These are phyloP conservation scores for Cladochytrium replicatum DNA, from an alignment of 192 early-diverging fungal species.

Conservation along the genomic window DNA sequence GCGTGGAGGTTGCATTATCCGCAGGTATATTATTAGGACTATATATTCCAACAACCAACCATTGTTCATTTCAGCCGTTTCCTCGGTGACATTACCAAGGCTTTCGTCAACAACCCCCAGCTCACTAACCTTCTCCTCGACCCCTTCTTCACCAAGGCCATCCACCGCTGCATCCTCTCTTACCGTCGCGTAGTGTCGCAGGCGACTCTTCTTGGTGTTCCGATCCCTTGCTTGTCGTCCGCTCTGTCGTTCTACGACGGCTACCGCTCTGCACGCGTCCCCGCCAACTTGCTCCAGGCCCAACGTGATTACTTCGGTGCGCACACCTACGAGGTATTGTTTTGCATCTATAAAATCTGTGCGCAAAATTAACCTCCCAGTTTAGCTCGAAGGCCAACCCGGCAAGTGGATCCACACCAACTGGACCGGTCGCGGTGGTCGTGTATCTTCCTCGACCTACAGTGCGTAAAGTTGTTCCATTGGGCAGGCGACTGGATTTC, in stretches of 20 bases:
- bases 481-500: too few relatives aligned
- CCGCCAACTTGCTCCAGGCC: conserved; percentile 95
- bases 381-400: conserved; percentile 59
- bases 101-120: conserved; percentile 76
- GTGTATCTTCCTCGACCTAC: conserved; percentile 61
- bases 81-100: conserved; percentile 94
- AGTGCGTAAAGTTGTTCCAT: conserved; percentile 48
- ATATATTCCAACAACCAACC: too few relatives aligned
- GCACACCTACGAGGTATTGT: conserved; percentile 96
- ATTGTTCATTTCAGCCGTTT: conserved; percentile 49
- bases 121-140: conserved; percentile 90
- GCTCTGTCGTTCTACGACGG: conserved; percentile 97
- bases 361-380: too few relatives aligned
- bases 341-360: too few relatives aligned
- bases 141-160: conserved; percentile 92
- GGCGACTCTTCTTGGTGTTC: conserved; percentile 73
- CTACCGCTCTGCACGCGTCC: conserved; percentile 78
- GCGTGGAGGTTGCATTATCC: conserved; percentile 98
- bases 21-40: too few relatives aligned
- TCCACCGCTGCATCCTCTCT: conserved; percentile 68
- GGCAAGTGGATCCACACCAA: conserved; percentile 85
- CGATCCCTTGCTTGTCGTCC: conserved; percentile 78
- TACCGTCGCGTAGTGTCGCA: conserved; percentile 85
- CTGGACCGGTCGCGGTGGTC: conserved; percentile 94
- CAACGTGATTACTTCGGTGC: conserved; percentile 98